phyloP scores from a whole-genome alignment of 345 rosid species.

The Populus tremula region DNA sequence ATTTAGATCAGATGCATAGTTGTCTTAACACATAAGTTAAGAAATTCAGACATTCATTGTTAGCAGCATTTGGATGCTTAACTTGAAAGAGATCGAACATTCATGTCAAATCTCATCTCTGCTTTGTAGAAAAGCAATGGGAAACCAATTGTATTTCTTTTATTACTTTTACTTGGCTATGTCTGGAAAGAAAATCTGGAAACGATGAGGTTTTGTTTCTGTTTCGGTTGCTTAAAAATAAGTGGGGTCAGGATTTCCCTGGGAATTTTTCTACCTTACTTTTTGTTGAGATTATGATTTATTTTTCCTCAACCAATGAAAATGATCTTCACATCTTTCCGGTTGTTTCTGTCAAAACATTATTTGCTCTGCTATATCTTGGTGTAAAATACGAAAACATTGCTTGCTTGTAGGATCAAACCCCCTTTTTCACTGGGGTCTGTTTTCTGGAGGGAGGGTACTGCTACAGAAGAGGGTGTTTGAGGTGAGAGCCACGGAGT shows the following conservation, averaged over 20 bases:
- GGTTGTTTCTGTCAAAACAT: neutral
- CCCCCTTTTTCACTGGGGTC: neutral
- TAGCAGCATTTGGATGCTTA: neutral
- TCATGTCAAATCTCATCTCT: neutral
- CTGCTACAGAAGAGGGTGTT: neutral
- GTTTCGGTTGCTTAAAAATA: neutral
- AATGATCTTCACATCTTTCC: neutral
- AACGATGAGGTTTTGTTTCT: neutral
- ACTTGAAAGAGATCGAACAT: neutral
- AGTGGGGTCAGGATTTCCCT: neutral
- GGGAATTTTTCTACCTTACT: neutral
- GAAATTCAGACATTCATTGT: neutral
- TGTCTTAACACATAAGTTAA: neutral
- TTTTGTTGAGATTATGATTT: neutral
- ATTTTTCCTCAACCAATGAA: neutral
- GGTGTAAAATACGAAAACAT: neutral
- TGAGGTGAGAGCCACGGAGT: neutral
- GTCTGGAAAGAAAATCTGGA: neutral
- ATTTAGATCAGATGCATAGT: constrained; percentile 4
- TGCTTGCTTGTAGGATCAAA: neutral
- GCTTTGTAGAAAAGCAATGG: neutral
- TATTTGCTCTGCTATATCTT: neutral
- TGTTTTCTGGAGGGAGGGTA: neutral
- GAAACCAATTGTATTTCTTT: neutral
- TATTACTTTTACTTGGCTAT: neutral